Conservation (phyloP, 129 eudicot genomes). For the Artemisia annua region DNA sequence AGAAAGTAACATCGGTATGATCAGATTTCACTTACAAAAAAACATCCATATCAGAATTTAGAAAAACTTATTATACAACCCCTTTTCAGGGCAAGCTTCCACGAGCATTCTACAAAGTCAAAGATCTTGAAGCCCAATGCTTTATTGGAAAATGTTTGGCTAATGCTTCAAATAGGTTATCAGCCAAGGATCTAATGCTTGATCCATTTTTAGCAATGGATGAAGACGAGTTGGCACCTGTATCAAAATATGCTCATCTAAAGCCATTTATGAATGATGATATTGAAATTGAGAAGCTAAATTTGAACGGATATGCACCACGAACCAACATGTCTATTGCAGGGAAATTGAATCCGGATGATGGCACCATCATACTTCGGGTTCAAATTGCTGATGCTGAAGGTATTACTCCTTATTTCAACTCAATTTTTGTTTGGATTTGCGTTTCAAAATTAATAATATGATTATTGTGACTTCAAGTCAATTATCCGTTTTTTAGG, state of each 20-base stretch:
- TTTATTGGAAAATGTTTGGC: constrained; percentile 75
- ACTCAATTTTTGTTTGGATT: neutral
- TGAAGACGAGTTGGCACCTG: constrained; percentile 20
- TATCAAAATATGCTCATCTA: constrained; percentile 28
- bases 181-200: constrained; percentile 66
- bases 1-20: constrained; percentile 82
- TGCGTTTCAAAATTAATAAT: neutral
- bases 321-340: constrained; percentile 79
- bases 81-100: constrained; percentile 67
- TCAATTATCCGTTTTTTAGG: neutral
- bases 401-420: constrained; percentile 39
- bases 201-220: constrained; percentile 59
- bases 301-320: constrained; percentile 44
- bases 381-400: constrained; percentile 69
- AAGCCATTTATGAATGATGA: constrained; percentile 63
- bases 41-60: neutral
- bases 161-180: constrained; percentile 60
- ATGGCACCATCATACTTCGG: constrained; percentile 63
- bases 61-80: constrained; percentile 5
- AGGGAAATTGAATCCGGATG: constrained; percentile 77
- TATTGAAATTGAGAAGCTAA: constrained; percentile 49
- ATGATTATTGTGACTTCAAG: neutral
- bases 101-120: constrained; percentile 70
- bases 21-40: neutral
- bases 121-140: constrained; percentile 65